Evolutionary conservation across 208 protist genomes (phyloP).

Genomic region (Leishmania guyanensis): DNA sequence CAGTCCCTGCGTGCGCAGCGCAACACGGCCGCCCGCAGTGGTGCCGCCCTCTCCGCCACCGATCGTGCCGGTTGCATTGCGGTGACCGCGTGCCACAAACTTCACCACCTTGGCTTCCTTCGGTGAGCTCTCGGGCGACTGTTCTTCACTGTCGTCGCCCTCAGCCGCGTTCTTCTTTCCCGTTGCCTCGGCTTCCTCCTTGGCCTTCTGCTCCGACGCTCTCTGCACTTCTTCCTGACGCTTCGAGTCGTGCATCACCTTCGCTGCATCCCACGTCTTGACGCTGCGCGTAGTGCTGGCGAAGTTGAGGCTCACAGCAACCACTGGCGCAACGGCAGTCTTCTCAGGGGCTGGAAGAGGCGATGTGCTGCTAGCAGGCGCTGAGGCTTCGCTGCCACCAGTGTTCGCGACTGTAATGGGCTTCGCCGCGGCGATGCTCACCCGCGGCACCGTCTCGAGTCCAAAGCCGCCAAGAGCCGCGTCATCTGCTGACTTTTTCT

Average conservation of each 20-base stretch:
- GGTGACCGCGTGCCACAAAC: constrained; percentile 75
- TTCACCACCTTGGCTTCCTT: constrained; percentile 49
- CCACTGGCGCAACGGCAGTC: constrained; percentile 13
- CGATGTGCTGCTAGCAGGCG: neutral
- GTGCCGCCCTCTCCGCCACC: constrained; percentile 8
- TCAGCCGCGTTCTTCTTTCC: neutral
- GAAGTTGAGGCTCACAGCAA: constrained; percentile 20
- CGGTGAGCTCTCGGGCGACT: constrained; percentile 12
- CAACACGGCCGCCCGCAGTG: neutral
- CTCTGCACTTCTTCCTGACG: constrained; percentile 18
- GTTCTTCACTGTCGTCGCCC: neutral
- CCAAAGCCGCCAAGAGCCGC: constrained; percentile 38
- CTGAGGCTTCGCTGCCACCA: neutral
- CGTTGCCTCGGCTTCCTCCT: constrained; percentile 18
- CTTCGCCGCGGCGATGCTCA: constrained; percentile 15
- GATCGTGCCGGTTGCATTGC: constrained; percentile 59
- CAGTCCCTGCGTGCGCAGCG: constrained; percentile 18
- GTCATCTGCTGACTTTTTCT: constrained; percentile 60
- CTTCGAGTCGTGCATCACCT: constrained; percentile 21
- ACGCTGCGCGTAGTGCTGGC: constrained; percentile 33
- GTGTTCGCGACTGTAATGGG: neutral
- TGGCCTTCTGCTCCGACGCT: constrained; percentile 24
- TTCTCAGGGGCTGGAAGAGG: constrained; percentile 11
- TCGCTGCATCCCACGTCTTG: constrained; percentile 66
- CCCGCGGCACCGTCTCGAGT: constrained; percentile 39